Evolutionary conservation across 2,329 filamentous ascomycete genomes (phyloP).

Genomic region (Xylaria sp.): DNA sequence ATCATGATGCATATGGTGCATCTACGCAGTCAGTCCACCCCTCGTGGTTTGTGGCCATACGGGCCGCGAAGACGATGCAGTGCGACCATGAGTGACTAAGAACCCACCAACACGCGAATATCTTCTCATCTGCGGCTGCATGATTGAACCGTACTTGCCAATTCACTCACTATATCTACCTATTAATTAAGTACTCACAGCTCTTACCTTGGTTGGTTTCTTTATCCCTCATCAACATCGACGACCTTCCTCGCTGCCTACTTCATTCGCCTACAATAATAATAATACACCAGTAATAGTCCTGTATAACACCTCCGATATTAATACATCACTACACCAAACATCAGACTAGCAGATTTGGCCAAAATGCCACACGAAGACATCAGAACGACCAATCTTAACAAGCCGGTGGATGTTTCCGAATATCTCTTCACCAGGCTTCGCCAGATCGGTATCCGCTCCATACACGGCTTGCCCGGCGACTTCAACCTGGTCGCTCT

Average conservation of each 20-base stretch:
- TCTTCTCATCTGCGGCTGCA: neutral
- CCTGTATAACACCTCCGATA: neutral
- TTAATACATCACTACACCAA: neutral
- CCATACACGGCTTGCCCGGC: conserved; percentile 75
- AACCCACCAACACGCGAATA: conserved; percentile 11
- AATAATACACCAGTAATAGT: neutral
- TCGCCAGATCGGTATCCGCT: conserved; percentile 70
- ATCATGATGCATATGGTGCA: conserved; percentile 19
- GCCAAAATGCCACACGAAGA: conserved; percentile 48
- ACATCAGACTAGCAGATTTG: too few relatives aligned
- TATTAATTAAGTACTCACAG: neutral
- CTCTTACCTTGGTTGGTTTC: conserved; percentile 3
- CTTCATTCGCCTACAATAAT: neutral
- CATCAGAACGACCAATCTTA: conserved; percentile 56
- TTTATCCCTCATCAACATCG: neutral
- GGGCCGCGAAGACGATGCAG: neutral
- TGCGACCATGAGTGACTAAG: conserved; percentile 7
- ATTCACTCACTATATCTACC: neutral
- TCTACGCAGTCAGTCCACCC: conserved; percentile 28
- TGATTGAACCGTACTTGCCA: neutral
- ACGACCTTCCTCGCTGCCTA: neutral
- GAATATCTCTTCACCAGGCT: conserved; percentile 75
- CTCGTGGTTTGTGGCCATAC: conserved; percentile 7
- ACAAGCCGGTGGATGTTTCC: conserved; percentile 67
- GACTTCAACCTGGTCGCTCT: conserved; percentile 78